These are phyloP conservation scores for Clarireedia sp. DNA, from an alignment of 2,329 filamentous ascomycete species.

Conservation along the genomic window DNA sequence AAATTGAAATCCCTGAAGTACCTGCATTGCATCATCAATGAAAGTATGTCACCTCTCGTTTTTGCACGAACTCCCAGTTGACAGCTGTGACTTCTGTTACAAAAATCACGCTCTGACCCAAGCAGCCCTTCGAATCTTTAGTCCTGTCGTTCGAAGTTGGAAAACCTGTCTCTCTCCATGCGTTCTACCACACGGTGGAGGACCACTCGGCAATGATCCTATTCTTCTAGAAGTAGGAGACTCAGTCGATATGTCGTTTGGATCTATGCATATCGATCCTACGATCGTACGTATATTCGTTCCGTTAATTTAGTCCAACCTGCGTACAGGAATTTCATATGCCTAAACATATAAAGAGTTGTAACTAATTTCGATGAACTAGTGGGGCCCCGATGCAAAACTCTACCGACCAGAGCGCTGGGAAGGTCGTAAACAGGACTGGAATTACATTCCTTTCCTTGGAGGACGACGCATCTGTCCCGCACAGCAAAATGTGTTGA, in stretches of 20 bases:
- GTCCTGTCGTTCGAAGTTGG: neutral
- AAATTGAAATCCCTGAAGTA: slow-evolving; percentile 45
- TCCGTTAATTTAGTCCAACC: no score
- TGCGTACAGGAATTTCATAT: no score
- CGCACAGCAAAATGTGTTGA: neutral
- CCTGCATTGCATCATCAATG: slow-evolving; percentile 46
- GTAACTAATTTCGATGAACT: no score
- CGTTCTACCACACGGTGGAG: neutral
- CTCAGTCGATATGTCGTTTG: neutral
- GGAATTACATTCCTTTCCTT: neutral
- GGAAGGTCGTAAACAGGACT: neutral
- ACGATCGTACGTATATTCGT: neutral
- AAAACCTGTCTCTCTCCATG: neutral
- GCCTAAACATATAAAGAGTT: no score
- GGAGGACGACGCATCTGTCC: neutral
- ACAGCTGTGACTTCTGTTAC: neutral
- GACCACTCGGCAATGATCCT: neutral
- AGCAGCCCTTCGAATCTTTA: neutral
- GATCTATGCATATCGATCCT: neutral
- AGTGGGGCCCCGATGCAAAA: neutral
- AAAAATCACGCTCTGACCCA: neutral
- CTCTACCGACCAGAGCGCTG: neutral
- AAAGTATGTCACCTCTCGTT: slow-evolving; percentile 36
- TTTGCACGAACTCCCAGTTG: neutral
- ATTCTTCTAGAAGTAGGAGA: neutral